Percentiles rank a stretch among this genome's conserved stretches.
phyloP scores from a whole-genome alignment of 179 eudicot species.

The Beta corolliflora region DNA sequence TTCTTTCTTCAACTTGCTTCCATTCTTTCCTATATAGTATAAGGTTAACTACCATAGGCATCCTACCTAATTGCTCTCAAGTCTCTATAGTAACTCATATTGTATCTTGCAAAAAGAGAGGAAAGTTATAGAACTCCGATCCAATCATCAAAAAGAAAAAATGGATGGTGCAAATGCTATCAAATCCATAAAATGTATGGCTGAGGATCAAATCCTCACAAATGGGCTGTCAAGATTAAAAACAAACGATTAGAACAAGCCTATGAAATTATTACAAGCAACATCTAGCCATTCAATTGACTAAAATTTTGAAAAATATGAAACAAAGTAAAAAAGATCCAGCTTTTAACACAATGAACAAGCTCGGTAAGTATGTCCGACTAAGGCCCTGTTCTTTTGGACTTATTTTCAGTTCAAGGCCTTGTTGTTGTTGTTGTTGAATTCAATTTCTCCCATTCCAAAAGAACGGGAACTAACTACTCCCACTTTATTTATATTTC shows the following conservation, averaged over 20 bases:
- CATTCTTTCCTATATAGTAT: constrained; percentile 10
- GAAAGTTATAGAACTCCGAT: not conserved
- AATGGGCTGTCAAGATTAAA: constrained; percentile 17
- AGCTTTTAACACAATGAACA: constrained; percentile 1
- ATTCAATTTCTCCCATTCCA: too few species aligned
- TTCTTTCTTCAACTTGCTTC: not conserved
- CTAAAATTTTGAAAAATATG: not conserved
- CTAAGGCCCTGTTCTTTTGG: too few species aligned
- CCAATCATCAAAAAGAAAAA: not conserved
- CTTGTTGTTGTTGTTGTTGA: too few species aligned
- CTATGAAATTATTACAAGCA: constrained; percentile 24
- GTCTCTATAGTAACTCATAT: too few species aligned
- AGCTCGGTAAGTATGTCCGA: not conserved
- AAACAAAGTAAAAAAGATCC: not conserved
- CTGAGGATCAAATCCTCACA: constrained; percentile 24
- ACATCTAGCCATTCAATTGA: not conserved
- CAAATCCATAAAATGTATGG: constrained; percentile 21
- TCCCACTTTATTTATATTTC: too few species aligned
- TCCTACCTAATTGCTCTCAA: too few species aligned
- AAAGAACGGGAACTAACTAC: too few species aligned
- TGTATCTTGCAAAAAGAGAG: too few species aligned
- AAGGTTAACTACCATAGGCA: too few species aligned
- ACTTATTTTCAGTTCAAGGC: too few species aligned
- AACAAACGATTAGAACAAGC: constrained; percentile 13
- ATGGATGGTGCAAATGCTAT: constrained; percentile 30